Evolutionary conservation across 306 rosid genomes (phyloP).

Genomic region (Lupinus albus): DNA sequence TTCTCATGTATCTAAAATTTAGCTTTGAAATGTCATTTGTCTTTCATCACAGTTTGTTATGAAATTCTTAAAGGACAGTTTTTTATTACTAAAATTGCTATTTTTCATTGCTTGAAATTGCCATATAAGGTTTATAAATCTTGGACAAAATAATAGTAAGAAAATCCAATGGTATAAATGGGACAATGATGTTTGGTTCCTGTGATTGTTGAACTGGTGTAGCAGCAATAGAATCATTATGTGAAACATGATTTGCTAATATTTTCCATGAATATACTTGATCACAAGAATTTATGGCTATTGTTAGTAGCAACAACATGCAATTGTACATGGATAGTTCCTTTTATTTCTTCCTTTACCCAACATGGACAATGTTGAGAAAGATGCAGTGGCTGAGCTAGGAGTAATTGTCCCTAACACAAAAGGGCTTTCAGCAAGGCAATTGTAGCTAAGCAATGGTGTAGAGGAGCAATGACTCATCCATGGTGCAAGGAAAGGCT

Average conservation of each 20-base stretch:
- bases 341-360: slow-evolving; percentile 43
- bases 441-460: too few relatives aligned
- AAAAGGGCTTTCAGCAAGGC: too few relatives aligned
- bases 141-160: neutral
- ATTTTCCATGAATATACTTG: neutral
- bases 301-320: slow-evolving; percentile 29
- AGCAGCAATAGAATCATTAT: neutral
- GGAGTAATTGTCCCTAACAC: too few relatives aligned
- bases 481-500: too few relatives aligned
- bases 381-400: too few relatives aligned
- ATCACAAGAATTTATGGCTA: neutral
- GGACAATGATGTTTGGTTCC: neutral
- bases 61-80: neutral
- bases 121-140: neutral
- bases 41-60: neutral
- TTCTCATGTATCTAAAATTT: slow-evolving; percentile 27
- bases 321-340: slow-evolving; percentile 37
- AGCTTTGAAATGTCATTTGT: slow-evolving; percentile 19
- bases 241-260: neutral
- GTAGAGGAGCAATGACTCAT: too few relatives aligned
- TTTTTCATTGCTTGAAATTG: neutral
- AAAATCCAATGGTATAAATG: slow-evolving; percentile 1
- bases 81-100: neutral
- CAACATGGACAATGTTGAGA: too few relatives aligned
- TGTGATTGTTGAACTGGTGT: neutral